Base-by-base conservation (phyloP, 2,329 filamentous ascomycete genomes). In the Kalmusia sp. region DNA sequence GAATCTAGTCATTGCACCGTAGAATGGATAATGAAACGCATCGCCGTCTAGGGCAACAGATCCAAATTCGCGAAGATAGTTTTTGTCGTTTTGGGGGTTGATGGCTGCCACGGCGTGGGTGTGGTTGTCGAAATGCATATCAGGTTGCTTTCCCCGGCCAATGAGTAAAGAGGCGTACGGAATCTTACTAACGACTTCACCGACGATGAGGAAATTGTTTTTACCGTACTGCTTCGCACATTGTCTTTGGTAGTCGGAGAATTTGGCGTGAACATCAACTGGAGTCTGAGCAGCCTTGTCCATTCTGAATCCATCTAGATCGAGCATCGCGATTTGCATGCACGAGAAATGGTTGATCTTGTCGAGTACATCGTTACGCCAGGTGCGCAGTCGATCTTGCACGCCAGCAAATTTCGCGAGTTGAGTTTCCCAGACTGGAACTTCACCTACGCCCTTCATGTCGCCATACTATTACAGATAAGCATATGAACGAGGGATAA, bases 201-300 rank as follows among this genome's bases (percentile, higher is more conserved):
- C 86, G 3, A 84, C 80, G 6, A 88, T 76, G 64, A 87, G 84
- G 66, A 88, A 88, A 64, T 88, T 88, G 0, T 81, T 64, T 65
- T 88, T 88, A 34, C 83, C 83, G 31, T 82, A 73, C n/a, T 72
- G 68, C 6, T 73, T 68, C 9, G 86, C 86, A 65, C 86, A 88
- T 34, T 80, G 73, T 30, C 86, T 78, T 63, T 87, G 82, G 7
- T 79, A 78, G 19, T 77, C 73, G 19, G 83, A 84, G 67, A 84
- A 87, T 38, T 83, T 79, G 5, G 79, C 84, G 52, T 86, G 77
- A 1, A 84, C 80, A 63, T 88, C 86, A 5, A 87, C 79, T 0
- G 86, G 87, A 11, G 84, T 80, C 62, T 87, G 85, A 14, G 84
- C 82, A 2, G 84, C 86, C 69, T 89, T 89, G 72, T 89, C 86